Percentiles rank a stretch among this genome's conserved stretches.
These are phyloP conservation scores for Onygenales sp. DNA, from an alignment of 2,329 filamentous ascomycete species.

Conservation along the genomic window DNA sequence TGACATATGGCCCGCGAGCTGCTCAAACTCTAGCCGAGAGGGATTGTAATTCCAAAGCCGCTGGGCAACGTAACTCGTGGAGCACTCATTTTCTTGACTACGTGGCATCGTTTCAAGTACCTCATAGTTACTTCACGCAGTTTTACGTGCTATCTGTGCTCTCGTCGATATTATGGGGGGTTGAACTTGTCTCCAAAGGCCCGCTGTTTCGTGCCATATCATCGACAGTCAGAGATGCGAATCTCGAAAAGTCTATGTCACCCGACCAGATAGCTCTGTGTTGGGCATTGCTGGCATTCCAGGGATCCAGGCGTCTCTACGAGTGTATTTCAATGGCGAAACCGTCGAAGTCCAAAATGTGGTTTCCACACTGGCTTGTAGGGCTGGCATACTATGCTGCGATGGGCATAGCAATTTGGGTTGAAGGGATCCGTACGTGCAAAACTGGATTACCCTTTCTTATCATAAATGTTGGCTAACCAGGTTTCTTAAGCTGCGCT, in stretches of 20 bases:
- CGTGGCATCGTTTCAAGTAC: conserved; percentile 53
- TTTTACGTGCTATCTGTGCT: conserved; percentile 70
- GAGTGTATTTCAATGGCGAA: conserved; percentile 61
- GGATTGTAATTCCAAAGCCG: not conserved
- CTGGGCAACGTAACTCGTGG: conserved; percentile 5
- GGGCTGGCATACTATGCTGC: conserved; percentile 68
- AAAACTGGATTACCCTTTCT: not conserved
- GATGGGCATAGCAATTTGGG: conserved; percentile 70
- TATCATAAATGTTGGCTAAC: conserved; percentile 4
- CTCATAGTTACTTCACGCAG: conserved; percentile 80
- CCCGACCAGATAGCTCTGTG: conserved; percentile 54
- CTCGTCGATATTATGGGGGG: conserved; percentile 65
- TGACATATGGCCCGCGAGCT: conserved; percentile 51
- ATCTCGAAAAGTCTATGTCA: conserved; percentile 42
- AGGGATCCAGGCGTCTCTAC: conserved; percentile 64
- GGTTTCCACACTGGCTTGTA: conserved; percentile 70
- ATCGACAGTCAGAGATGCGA: conserved; percentile 28
- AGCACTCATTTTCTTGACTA: conserved; percentile 36
- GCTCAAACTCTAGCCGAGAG: conserved; percentile 9
- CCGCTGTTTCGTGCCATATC: conserved; percentile 42
- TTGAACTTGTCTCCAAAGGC: conserved; percentile 52
- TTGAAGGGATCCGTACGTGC: conserved; percentile 63
- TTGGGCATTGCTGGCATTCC: conserved; percentile 65
- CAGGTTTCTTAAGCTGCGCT: conserved; percentile 5
- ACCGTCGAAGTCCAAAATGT: conserved; percentile 69